Percentiles rank a stretch among this genome's conserved stretches.
Conservation (phyloP, 495 filamentous ascomycete species). For the Penicillium soppii region DNA sequence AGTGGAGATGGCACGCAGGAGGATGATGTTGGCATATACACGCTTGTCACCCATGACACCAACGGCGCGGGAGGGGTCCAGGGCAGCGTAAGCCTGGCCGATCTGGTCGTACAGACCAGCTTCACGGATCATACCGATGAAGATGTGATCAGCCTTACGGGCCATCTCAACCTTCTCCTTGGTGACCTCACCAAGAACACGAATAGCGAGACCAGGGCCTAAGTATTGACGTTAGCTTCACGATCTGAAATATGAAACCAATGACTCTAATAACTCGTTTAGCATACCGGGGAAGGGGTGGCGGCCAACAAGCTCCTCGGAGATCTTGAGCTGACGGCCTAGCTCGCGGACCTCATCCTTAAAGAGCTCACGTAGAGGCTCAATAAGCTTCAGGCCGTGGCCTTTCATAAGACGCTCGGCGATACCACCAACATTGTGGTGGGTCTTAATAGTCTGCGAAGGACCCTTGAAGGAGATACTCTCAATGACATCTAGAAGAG, state of each 20-base stretch:
- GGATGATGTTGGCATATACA: constrained; percentile 56
- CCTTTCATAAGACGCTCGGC: not conserved
- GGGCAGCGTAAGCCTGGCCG: constrained; percentile 62
- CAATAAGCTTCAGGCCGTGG: constrained; percentile 59
- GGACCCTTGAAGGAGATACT: constrained; percentile 81
- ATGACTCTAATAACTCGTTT: no score
- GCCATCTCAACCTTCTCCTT: constrained; percentile 75
- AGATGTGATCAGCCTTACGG: constrained; percentile 77
- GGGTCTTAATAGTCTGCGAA: constrained; percentile 77
- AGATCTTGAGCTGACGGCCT: constrained; percentile 73
- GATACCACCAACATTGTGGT: constrained; percentile 82
- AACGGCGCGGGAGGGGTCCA: constrained; percentile 61
- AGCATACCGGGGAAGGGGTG: constrained; percentile 71
- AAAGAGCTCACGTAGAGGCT: constrained; percentile 78
- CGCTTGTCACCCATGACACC: constrained; percentile 80
- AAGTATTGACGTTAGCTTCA: constrained; percentile 32
- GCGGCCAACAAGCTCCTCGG: constrained; percentile 74
- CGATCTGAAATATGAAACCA: no score
- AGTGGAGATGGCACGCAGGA: constrained; percentile 72
- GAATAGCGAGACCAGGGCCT: constrained; percentile 78
- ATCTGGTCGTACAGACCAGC: constrained; percentile 77
- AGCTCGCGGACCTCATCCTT: constrained; percentile 80
- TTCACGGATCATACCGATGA: constrained; percentile 80
- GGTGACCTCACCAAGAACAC: constrained; percentile 87
- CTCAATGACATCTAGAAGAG: constrained; percentile 74